These are phyloP conservation scores for Galeopsis tetrahit DNA, from an alignment of 257 asterid genomes.

Conservation along the genomic window DNA sequence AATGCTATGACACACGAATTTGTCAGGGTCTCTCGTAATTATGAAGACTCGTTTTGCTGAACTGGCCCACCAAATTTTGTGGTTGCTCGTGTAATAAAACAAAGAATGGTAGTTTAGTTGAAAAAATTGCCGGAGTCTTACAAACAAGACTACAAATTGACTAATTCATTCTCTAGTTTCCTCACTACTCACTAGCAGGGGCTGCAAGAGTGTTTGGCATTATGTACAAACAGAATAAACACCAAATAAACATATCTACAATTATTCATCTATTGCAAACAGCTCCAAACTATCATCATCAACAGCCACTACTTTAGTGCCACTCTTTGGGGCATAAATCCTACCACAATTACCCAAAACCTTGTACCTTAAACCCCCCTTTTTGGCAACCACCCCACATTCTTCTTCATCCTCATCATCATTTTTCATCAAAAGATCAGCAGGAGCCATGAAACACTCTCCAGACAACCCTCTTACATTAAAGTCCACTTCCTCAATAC, in stretches of 20 bases:
- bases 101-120: too few relatives aligned
- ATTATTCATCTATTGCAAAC: constrained; percentile 34
- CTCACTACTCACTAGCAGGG: not conserved
- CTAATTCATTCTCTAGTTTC: not conserved
- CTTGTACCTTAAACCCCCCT: constrained; percentile 33
- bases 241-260: constrained; percentile 17
- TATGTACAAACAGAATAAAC: constrained; percentile 44
- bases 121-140: too few relatives aligned
- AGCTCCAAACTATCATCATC: constrained; percentile 45
- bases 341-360: constrained; percentile 32
- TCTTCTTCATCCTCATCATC: constrained; percentile 50
- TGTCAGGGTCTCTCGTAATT: too few relatives aligned
- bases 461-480: constrained; percentile 42
- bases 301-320: constrained; percentile 52
- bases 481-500: constrained; percentile 51
- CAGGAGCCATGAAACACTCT: constrained; percentile 45
- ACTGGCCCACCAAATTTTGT: too few relatives aligned
- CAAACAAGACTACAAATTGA: too few relatives aligned
- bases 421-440: constrained; percentile 15
- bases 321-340: constrained; percentile 34
- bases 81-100: too few relatives aligned
- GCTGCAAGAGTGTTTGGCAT: not conserved
- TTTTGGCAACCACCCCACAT: constrained; percentile 23
- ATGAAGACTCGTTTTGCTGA: too few relatives aligned
- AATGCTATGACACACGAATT: too few relatives aligned